Base-by-base conservation (phyloP, 208 protist species). In the Wallacemonas sp. region DNA sequence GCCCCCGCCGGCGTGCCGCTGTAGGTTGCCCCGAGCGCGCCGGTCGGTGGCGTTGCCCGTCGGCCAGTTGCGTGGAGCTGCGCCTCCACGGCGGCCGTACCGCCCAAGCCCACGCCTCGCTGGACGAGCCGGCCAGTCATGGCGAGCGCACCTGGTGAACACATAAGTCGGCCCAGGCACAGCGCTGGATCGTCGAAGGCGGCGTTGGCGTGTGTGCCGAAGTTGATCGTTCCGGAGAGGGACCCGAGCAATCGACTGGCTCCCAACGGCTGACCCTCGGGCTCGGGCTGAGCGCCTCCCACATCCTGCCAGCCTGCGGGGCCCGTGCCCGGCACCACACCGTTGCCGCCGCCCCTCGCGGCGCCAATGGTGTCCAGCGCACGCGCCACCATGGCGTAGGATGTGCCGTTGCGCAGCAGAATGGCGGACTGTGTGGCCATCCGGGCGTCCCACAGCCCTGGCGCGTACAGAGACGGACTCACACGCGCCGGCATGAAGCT, bases 401-500 rank as follows among this genome's bases (percentile, higher is more conserved):
- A 12, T 6, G 50, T 37, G 3, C 30, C 29, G 29, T 57, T 33
- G 30, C 50, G 50, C 29, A 57, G 50, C 26, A 57, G 50, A 26
- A 57, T 57, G 15, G 13, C 29, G 30, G 50, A 57, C 32, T 57
- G 50, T 13, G 29, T 69, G 26, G 45, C 58, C 67, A 65, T 58
- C 22, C 65, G 74, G 9, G 71, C 77, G 34, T 83, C 77, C 71
- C 77, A 83, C 29, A 71, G 27, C 8, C 41, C 59, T 15, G 66
- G 41, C 24, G 32, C 50, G 50, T 57, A 5, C 30, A 57, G n/a
- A 4, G 5, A 26, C 4, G 26, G 30, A 3, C 26, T 3, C 50
- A 24, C n/a, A 5, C 19, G 26, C 30, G 50, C 38, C 13, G 50
- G 29, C 50, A 57, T 19, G 24, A 57, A 57, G 29, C n/a, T 22